Evolutionary conservation across 129 eudicot genomes (phyloP), one percentile per base, ranked within the genome.

Genomic region (Flaveria linearis): DNA sequence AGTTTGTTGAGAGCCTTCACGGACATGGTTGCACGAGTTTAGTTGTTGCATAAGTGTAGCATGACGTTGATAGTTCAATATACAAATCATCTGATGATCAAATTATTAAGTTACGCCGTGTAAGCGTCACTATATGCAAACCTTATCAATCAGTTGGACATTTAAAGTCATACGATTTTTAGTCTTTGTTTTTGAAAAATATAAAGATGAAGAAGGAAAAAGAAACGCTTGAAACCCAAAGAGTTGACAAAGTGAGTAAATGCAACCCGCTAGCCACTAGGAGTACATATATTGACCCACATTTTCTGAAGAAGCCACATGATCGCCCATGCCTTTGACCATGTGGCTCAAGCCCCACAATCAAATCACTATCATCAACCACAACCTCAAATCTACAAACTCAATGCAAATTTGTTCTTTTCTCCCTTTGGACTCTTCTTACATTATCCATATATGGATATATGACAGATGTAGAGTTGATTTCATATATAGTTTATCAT

Each of bases 271-370:
- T 23, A 73, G 78, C 53, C 36, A 55, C 22, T 25, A 71, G 62
- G 26, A 20, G 20, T 62, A 28, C 30, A n/a, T 13, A 63, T 41
- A 73, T 41, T 60, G 82, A 72, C 79, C 74, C 83, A 80, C 60
- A 57, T 33, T 56, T 42, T 60, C 23, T 7, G 41, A 78, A 72
- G 74, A 73, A 80, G 41, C 69, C 83, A 80, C 83, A 66, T 80
- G 83, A 80, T 80, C 58, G 75, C 84, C 84, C 84, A 80, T 80
- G 55, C 79, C 83, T 73, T 80, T 65, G 79, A 73, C 75, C 83
- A 73, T 80, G 83, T 80, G 79, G 73, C 64, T 46, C 75, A 66
- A 53, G 14, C 71, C 71, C 47, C 39, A 36, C 61, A 80, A 80
- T 60, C 66, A 43, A 18, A 74, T 78, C 76, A 69, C 76, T 69